Evolutionary conservation across 192 early-diverging fungal species (phyloP).

Genomic region (Lobosporangium transversale): DNA sequence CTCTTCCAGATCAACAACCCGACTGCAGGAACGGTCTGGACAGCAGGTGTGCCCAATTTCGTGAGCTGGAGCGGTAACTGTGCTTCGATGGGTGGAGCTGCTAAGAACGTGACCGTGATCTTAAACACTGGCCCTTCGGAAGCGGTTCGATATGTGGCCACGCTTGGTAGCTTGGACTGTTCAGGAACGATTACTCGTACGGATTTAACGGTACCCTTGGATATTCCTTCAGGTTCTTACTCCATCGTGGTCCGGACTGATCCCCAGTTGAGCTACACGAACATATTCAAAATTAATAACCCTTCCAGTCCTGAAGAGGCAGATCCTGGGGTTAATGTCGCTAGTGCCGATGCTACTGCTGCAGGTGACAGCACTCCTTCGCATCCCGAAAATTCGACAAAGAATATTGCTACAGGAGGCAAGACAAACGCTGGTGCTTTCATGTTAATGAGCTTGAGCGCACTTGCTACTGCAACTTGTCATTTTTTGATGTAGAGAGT

Average conservation of each 20-base stretch:
- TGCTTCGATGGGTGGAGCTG: constrained; percentile 37
- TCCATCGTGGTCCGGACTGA: constrained; percentile 47
- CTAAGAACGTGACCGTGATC: constrained; percentile 49
- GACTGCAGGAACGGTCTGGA: constrained; percentile 46
- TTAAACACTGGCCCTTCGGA: constrained; percentile 49
- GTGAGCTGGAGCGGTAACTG: constrained; percentile 53
- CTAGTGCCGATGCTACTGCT: neutral
- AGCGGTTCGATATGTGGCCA: constrained; percentile 46
- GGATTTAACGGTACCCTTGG: constrained; percentile 40
- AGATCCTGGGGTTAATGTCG: neutral
- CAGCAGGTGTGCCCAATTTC: constrained; percentile 49
- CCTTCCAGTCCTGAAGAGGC: constrained; percentile 20
- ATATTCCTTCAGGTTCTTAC: constrained; percentile 28
- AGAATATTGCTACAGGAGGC: neutral
- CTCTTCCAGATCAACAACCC: constrained; percentile 38
- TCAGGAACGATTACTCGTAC: constrained; percentile 41
- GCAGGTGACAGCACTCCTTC: neutral
- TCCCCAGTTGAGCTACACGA: constrained; percentile 48
- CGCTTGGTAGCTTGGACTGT: constrained; percentile 43
- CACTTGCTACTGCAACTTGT: neutral
- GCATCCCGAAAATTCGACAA: neutral
- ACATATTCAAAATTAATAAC: constrained; percentile 52
- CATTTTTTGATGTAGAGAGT: neutral
- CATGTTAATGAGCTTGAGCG: neutral
- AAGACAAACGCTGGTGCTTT: neutral